Evolutionary conservation across 805 yeast genomes (phyloP).

Genomic region (Candida insectalens): DNA sequence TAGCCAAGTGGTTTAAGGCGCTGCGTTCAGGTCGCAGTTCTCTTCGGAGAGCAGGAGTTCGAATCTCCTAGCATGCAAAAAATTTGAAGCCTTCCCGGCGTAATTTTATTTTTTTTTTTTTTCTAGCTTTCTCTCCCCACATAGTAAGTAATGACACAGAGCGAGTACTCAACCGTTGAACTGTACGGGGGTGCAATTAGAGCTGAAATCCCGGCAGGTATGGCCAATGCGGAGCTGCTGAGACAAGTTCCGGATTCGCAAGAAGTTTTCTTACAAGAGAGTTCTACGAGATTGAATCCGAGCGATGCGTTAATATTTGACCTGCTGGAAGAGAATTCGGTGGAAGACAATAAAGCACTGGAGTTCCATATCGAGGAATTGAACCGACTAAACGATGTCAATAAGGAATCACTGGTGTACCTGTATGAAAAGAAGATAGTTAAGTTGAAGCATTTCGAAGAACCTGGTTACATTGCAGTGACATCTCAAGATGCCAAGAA

Average conservation of each 20-base stretch:
- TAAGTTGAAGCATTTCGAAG: background rate
- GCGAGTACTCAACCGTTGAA: too few relatives aligned
- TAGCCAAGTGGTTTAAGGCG: conserved; percentile 23
- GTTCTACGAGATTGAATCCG: conserved; percentile 19
- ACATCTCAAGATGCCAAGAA: conserved; percentile 37
- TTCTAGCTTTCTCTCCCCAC: background rate
- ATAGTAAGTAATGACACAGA: too few relatives aligned
- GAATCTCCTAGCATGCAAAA: conserved; percentile 21
- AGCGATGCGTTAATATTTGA: conserved; percentile 59
- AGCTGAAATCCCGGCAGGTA: conserved; percentile 44
- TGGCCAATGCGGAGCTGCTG: conserved; percentile 67
- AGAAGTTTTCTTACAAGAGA: conserved; percentile 61
- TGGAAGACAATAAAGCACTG: conserved; percentile 32
- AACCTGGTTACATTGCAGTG: conserved; percentile 19
- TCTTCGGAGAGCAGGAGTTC: conserved; percentile 20
- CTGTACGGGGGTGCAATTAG: conserved; percentile 81
- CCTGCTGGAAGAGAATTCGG: conserved; percentile 41
- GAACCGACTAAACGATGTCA: conserved; percentile 29
- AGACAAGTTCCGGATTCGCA: conserved; percentile 90
- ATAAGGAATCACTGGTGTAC: conserved; percentile 3
- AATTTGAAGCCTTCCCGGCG: too few relatives aligned
- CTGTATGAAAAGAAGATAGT: conserved; percentile 3
- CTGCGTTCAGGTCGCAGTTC: conserved; percentile 21
- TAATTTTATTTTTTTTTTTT: conserved; percentile 2
- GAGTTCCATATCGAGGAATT: conserved; percentile 49